A percentile compares a stretch with the other conserved stretches of the same genome.
Conservation (phyloP, 1,284 basidiomycete genomes). For the Ceratobasidium sp. region DNA sequence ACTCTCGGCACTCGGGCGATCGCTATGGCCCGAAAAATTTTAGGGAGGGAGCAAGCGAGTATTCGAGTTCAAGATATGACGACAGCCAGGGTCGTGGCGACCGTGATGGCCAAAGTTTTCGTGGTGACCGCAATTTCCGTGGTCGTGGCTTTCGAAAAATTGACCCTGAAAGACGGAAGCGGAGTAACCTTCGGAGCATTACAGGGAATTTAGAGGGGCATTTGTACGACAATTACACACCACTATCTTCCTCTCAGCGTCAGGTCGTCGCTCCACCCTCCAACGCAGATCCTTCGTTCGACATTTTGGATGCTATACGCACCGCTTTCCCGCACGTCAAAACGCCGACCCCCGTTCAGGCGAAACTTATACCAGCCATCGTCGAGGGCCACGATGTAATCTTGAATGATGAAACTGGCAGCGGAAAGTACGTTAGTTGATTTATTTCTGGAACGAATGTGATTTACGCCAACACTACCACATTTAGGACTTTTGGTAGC, state of each 20-base stretch:
- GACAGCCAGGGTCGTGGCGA: not conserved
- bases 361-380: conserved; percentile 66
- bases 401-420: conserved; percentile 71
- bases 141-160: too few relatives aligned
- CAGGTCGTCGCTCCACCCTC: not conserved
- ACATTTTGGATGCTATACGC: conserved; percentile 37
- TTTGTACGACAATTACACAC: not conserved
- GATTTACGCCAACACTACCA: too few relatives aligned
- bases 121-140: not conserved
- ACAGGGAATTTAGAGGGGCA: not conserved
- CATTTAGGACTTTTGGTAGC: conserved; percentile 71
- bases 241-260: not conserved
- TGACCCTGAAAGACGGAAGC: not conserved
- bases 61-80: not conserved
- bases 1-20: not conserved
- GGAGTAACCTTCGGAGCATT: not conserved
- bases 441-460: not conserved
- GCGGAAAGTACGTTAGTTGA: conserved; percentile 68
- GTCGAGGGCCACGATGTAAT: conserved; percentile 61
- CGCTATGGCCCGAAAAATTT: not conserved
- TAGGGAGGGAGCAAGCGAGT: too few relatives aligned
- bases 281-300: not conserved
- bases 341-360: conserved; percentile 65
- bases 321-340: conserved; percentile 67
- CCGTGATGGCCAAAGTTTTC: not conserved